phyloP scores from a whole-genome alignment of 352 stramenopile genomes.

The Pilasporangium apinafurcum region DNA sequence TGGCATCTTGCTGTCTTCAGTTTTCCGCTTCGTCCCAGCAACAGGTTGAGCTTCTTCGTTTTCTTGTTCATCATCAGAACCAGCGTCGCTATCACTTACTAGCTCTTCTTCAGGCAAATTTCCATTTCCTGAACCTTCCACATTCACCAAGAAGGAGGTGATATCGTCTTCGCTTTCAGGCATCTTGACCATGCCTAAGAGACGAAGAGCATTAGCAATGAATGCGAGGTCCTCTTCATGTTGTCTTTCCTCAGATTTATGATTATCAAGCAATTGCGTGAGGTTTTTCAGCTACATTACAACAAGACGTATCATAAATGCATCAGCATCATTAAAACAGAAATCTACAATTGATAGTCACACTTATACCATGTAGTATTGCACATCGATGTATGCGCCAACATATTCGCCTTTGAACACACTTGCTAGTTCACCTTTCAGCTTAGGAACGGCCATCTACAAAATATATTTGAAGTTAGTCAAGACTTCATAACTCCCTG shows the following conservation, averaged over 20 bases:
- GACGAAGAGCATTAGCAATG: slow-evolving; percentile 53
- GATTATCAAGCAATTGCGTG: slow-evolving; percentile 47
- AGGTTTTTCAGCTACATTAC: slow-evolving; percentile 55
- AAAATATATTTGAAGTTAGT: too few species aligned
- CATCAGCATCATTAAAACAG: too few species aligned
- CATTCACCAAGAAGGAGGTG: slow-evolving; percentile 59
- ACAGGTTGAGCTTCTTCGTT: slow-evolving; percentile 14
- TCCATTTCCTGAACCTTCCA: slow-evolving; percentile 8
- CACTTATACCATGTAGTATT: slow-evolving; percentile 75
- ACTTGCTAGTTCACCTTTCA: slow-evolving; percentile 75
- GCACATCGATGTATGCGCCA: slow-evolving; percentile 74
- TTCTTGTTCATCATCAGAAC: slow-evolving; percentile 30
- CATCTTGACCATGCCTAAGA: slow-evolving; percentile 74
- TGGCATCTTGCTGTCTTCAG: slow-evolving; percentile 5
- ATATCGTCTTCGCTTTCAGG: slow-evolving; percentile 55
- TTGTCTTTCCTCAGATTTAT: slow-evolving; percentile 15
- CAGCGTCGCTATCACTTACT: slow-evolving; percentile 40
- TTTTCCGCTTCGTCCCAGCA: slow-evolving; percentile 48
- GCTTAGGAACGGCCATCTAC: slow-evolving; percentile 39
- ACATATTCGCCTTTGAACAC: slow-evolving; percentile 87
- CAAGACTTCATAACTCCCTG: too few species aligned
- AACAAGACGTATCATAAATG: not conserved
- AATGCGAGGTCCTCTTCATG: slow-evolving; percentile 44
- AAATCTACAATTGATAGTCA: not conserved
- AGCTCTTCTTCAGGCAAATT: slow-evolving; percentile 27